Evolutionary conservation across 1,284 basidiomycete genomes (phyloP).

Genomic region (Mycena sp.): DNA sequence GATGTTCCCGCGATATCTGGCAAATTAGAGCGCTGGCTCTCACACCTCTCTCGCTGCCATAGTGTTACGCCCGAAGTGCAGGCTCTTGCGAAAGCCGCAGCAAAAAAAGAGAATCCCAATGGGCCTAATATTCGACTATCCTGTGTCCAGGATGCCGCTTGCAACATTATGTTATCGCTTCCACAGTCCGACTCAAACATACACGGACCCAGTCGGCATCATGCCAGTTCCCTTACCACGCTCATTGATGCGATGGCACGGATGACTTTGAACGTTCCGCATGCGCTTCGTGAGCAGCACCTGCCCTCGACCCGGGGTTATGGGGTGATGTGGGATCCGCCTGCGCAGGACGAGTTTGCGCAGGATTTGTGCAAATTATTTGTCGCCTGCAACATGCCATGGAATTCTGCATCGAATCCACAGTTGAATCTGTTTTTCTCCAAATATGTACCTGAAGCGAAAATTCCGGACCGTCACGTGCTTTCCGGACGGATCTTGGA

Average conservation of each 20-base stretch:
- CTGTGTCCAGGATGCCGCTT: neutral
- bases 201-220: neutral
- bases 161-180: neutral
- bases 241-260: neutral
- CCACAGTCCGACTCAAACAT: neutral
- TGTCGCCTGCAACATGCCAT: constrained; percentile 32
- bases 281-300: neutral
- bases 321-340: neutral
- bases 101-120: neutral
- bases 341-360: constrained; percentile 24
- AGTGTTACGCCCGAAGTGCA: neutral
- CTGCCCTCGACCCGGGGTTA: neutral
- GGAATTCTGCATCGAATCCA: constrained; percentile 36
- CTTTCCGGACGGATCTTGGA: constrained; percentile 36
- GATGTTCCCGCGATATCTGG: neutral
- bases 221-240: neutral
- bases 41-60: neutral
- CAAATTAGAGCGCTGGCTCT: neutral
- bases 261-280: neutral
- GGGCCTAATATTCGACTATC: neutral
- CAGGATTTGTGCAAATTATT: constrained; percentile 34
- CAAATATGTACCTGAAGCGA: constrained; percentile 37
- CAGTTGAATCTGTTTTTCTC: constrained; percentile 32
- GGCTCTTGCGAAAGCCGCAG: neutral
- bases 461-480: constrained; percentile 32